A percentile compares a stretch with the other conserved stretches of the same genome.
Conservation (phyloP, 345 rosid species). For the Arabidopsis arenosa region DNA sequence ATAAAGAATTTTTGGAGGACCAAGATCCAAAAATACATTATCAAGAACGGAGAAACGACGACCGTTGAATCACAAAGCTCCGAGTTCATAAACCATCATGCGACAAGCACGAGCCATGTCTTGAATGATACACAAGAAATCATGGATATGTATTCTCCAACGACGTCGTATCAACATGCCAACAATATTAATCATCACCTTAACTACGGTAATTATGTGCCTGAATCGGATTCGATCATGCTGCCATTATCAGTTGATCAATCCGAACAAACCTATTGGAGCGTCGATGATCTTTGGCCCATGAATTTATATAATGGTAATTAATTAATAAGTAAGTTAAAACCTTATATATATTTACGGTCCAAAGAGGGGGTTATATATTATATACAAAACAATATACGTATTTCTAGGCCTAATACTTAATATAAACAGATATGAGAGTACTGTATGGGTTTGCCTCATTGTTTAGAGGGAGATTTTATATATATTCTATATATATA, state of each 20-base stretch:
- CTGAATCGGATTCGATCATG: conserved; percentile 30
- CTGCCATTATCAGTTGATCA: conserved; percentile 41
- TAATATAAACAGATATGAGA: conserved; percentile 5
- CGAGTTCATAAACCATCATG: conserved; percentile 43
- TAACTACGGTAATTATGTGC: conserved; percentile 15
- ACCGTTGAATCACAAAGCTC: conserved; percentile 43
- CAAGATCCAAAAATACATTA: conserved; percentile 72
- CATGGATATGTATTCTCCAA: conserved; percentile 51
- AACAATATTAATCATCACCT: conserved; percentile 9
- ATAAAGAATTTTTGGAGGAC: conserved; percentile 96
- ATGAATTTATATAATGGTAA: conserved; percentile 62
- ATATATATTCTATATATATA: background rate
- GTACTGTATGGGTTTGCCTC: conserved; percentile 10
- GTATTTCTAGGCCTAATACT: background rate
- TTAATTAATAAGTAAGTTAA: background rate
- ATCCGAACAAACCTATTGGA: conserved; percentile 66
- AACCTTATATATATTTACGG: conserved; percentile 1
- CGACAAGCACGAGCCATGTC: conserved; percentile 46
- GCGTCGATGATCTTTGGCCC: conserved; percentile 86
- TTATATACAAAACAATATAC: background rate
- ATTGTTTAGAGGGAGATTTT: background rate
- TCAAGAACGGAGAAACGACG: conserved; percentile 55
- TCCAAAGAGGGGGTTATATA: conserved; percentile 4
- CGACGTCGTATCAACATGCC: conserved; percentile 43
- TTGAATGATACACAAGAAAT: conserved; percentile 45